A percentile compares a stretch with the other conserved stretches of the same genome.
Conservation (phyloP, 1,284 basidiomycete species). For the Fistulinella cinereoalba region DNA sequence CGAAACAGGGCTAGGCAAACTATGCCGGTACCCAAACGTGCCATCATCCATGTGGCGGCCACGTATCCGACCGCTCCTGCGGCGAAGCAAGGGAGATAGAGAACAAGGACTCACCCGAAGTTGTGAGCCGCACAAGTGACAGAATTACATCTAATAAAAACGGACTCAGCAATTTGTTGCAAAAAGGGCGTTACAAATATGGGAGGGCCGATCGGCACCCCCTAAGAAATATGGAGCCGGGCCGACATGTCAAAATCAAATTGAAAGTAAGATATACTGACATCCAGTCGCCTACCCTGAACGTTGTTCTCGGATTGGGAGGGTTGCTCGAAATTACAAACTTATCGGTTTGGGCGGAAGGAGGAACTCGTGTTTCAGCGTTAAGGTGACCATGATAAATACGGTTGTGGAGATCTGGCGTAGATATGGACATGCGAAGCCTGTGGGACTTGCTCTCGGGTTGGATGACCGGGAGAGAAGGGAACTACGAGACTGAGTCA, state of each 20-base stretch:
- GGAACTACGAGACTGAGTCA: conserved; percentile 9
- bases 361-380: not conserved
- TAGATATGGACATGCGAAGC: conserved; percentile 39
- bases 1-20: conserved; percentile 12
- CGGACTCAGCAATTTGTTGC: conserved; percentile 11
- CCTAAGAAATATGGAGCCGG: conserved; percentile 9
- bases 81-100: conserved; percentile 1
- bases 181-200: conserved; percentile 9
- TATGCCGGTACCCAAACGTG: conserved; percentile 3
- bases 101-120: conserved; percentile 58
- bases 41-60: conserved; percentile 2
- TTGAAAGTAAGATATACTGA: conserved; percentile 40
- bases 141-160: conserved; percentile 49
- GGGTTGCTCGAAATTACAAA: conserved; percentile 70
- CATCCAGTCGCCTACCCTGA: conserved; percentile 79
- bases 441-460: conserved; percentile 22
- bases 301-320: conserved; percentile 68
- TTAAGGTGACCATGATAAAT: conserved; percentile 7
- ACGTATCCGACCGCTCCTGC: not conserved
- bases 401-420: conserved; percentile 34
- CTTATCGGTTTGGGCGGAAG: conserved; percentile 26
- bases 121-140: conserved; percentile 67
- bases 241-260: conserved; percentile 15
- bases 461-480: conserved; percentile 25
- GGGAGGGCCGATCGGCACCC: conserved; percentile 16